Evolutionary conservation across 164 flowering plant species (phyloP).

Genomic region (Vitis amurensis): DNA sequence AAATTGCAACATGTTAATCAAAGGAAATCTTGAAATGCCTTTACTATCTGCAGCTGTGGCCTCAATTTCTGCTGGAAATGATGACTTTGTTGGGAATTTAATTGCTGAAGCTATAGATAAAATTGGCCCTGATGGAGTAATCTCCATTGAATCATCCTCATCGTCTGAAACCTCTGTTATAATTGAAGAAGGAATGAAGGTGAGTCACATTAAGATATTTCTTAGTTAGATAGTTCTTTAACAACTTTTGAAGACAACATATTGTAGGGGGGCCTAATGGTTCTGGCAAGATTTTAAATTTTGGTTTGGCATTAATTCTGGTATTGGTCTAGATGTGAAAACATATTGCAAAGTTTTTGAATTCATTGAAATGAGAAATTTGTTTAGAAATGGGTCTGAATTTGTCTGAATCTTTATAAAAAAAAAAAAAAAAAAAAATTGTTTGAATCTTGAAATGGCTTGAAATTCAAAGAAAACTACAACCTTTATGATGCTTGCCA

Average conservation of each 20-base stretch:
- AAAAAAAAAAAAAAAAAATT: too few species aligned
- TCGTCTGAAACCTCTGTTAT: conserved; percentile 68
- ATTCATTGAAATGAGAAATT: neutral
- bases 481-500: too few species aligned
- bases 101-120: conserved; percentile 80
- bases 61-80: conserved; percentile 90
- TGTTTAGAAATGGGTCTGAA: too few species aligned
- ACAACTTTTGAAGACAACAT: neutral
- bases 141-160: conserved; percentile 74
- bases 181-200: conserved; percentile 96
- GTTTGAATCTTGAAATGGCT: too few species aligned
- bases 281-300: neutral
- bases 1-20: neutral
- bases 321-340: neutral
- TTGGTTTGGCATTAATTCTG: neutral
- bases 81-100: conserved; percentile 75
- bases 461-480: too few species aligned
- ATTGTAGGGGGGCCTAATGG: neutral
- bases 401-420: too few species aligned
- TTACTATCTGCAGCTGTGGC: conserved; percentile 69
- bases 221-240: neutral
- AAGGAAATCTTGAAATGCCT: neutral
- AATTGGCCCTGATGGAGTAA: conserved; percentile 91
- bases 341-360: neutral
- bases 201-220: conserved; percentile 12